Base-by-base conservation (phyloP, 1,139 yeast genomes). In the Pichia sp. region DNA sequence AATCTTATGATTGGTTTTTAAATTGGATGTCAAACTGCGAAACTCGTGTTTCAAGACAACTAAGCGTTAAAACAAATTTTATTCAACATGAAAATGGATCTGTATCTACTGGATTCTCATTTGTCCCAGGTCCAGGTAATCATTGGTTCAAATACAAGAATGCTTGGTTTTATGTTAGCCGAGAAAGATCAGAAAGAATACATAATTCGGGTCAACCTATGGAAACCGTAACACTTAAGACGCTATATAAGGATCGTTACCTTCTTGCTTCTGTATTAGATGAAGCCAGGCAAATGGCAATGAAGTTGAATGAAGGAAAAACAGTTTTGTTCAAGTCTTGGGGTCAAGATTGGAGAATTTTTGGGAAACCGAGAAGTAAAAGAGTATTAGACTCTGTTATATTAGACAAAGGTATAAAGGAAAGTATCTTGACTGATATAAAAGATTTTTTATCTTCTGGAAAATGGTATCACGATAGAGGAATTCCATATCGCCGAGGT, bases 311-410 rank as follows among this genome's bases (percentile, higher is more conserved):
- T 46, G 95, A 88, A 56, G 98, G 98, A 10, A 89, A 88, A 56
- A 91, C 98, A 0, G 98, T 91, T 9, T 68, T 91, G 6, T 91
- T 76, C 62, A 86, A 96, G 2, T 84, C 96, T 3, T 89, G 93
- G 84, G 98, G 97, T 1, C 96, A 96, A 12, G 99, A 91, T 58
- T 91, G 99, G 99, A 71, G 98, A 53, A 95, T 96, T 3, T 91
- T 91, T 66, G 99, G 99, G 2, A 93, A 84, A 58, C 97, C 99
- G 1, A 72, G 96, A 50, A 81, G 81, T 52, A 89, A 91, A 62
- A 72, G 99, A 54, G 67, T 81, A 37, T 64, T 89, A 30, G 91
- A 84, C 5, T 84, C 95, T 12, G 99, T 91, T 14, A 79, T 91
- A 31, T 67, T 91, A 44, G 97, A 88, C 57, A 61, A 72, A 28